Percentiles rank a stretch among this genome's conserved stretches.
phyloP scores from a whole-genome alignment of 140 eudicot genomes.

The Anethum foeniculum region DNA sequence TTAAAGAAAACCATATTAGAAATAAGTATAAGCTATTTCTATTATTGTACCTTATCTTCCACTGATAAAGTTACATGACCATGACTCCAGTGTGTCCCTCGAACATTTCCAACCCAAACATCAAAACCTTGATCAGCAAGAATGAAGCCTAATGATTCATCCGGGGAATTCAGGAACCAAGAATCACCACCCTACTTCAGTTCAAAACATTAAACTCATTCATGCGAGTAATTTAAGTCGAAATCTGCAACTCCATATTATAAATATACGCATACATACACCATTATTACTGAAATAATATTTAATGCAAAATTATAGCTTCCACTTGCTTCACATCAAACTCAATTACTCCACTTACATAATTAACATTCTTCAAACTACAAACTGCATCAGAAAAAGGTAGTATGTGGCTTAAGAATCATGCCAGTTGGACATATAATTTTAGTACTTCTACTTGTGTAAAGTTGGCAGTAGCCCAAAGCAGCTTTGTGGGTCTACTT shows the following conservation, averaged over 20 bases:
- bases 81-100: constrained; percentile 95
- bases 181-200: constrained; percentile 84
- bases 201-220: constrained; percentile 11
- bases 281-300: background rate
- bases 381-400: background rate
- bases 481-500: background rate
- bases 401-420: background rate
- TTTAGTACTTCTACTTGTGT: background rate
- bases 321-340: background rate
- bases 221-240: background rate
- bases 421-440: background rate
- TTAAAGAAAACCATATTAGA: background rate
- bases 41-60: constrained; percentile 52
- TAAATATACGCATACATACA: background rate
- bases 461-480: background rate
- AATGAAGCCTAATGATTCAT: constrained; percentile 77
- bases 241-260: background rate
- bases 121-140: constrained; percentile 87
- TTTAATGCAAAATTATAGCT: background rate
- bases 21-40: background rate
- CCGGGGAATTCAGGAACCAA: constrained; percentile 78
- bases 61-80: constrained; percentile 76
- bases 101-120: constrained; percentile 91
- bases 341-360: background rate
- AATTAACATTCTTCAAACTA: background rate